phyloP scores from a whole-genome alignment of 306 rosid genomes.

The Styphnolobium japonicum region DNA sequence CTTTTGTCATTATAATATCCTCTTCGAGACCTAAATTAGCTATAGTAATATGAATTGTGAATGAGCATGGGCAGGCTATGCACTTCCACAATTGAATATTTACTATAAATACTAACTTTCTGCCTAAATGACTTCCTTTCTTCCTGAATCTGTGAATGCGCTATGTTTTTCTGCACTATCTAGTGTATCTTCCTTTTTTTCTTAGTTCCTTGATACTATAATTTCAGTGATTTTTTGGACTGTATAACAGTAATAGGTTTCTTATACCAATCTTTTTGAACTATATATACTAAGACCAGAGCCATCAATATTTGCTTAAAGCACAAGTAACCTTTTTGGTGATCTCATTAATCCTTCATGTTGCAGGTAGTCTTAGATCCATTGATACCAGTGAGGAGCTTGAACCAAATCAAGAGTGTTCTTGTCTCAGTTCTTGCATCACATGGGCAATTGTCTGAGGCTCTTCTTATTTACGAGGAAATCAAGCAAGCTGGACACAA shows the following conservation, averaged over 20 bases:
- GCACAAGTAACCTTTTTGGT: background rate
- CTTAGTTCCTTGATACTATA: background rate
- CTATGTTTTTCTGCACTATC: background rate
- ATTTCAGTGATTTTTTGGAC: background rate
- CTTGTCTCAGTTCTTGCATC: slow-evolving; percentile 68
- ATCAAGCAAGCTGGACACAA: slow-evolving; percentile 54
- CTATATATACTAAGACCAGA: background rate
- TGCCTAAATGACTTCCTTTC: background rate
- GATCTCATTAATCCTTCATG: slow-evolving; percentile 2
- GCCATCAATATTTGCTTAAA: slow-evolving; percentile 12
- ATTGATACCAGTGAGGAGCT: slow-evolving; percentile 42
- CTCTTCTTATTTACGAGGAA: slow-evolving; percentile 50
- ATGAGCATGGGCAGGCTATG: background rate
- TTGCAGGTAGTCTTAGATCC: slow-evolving; percentile 53
- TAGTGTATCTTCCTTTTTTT: background rate
- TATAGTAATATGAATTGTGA: background rate
- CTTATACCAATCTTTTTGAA: background rate
- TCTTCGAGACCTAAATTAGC: background rate
- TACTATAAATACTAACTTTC: background rate
- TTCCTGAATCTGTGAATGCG: background rate
- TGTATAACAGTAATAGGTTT: background rate
- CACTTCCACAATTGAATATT: background rate
- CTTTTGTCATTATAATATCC: background rate
- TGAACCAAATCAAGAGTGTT: slow-evolving; percentile 57
- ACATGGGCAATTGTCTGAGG: slow-evolving; percentile 59